Conservation (phyloP, 176 grass and related monocot genomes). For the Puccinellia tenuiflora region DNA sequence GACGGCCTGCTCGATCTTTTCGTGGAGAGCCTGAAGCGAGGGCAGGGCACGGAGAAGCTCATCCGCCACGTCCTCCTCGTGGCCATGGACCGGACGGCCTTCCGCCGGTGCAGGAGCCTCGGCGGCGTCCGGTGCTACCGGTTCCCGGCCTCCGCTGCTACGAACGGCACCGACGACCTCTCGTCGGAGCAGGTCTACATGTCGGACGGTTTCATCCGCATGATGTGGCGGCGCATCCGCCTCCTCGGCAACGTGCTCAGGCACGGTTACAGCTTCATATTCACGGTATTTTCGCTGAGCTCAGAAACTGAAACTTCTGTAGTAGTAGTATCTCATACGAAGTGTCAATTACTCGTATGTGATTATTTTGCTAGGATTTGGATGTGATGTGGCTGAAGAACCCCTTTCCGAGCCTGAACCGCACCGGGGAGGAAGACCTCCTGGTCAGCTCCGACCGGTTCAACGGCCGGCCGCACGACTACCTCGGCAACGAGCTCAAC, state of each 20-base stretch:
- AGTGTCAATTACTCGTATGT: too few species aligned
- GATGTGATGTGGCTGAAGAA: slow-evolving; percentile 55
- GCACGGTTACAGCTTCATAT: slow-evolving; percentile 60
- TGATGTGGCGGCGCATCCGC: slow-evolving; percentile 71
- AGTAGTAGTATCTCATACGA: too few species aligned
- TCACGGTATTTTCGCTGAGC: slow-evolving; percentile 52
- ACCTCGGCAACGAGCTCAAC: slow-evolving; percentile 44
- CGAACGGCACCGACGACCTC: slow-evolving; percentile 23
- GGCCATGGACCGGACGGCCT: slow-evolving; percentile 35
- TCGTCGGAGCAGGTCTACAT: slow-evolving; percentile 77
- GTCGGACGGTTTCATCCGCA: slow-evolving; percentile 65
- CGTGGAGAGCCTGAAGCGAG: slow-evolving; percentile 43
- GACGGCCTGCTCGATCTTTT: slow-evolving; percentile 71
- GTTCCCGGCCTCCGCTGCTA: slow-evolving; percentile 16
- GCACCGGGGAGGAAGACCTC: slow-evolving; percentile 21
- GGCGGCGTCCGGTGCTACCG: slow-evolving; percentile 44
- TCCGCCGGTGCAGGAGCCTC: slow-evolving; percentile 36
- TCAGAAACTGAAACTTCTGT: too few species aligned
- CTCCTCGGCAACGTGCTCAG: slow-evolving; percentile 66
- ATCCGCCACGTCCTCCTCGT: slow-evolving; percentile 62
- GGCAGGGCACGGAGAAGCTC: slow-evolving; percentile 49
- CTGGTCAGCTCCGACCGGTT: slow-evolving; percentile 45
- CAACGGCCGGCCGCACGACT: slow-evolving; percentile 35
- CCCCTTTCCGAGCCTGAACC: slow-evolving; percentile 40
- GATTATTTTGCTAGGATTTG: slow-evolving; percentile 16